A percentile compares a stretch with the other conserved stretches of the same genome.
phyloP scores from a whole-genome alignment of 2,329 filamentous ascomycete genomes.

The Nigrospora sphaerica region DNA sequence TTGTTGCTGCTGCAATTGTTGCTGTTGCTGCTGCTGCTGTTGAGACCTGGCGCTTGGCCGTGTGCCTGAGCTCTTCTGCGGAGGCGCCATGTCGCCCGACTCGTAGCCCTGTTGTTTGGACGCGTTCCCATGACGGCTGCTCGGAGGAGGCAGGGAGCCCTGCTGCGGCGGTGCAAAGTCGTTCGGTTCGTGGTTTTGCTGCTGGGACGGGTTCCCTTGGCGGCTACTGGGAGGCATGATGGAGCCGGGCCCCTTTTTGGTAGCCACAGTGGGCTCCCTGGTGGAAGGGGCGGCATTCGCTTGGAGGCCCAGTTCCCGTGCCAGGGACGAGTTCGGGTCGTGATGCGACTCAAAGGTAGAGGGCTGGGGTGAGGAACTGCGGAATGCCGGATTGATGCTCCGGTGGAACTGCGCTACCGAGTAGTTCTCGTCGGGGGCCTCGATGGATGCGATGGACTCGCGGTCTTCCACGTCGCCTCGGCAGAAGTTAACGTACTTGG shows the following conservation, averaged over 20 bases:
- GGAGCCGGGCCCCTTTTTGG: slow-evolving; percentile 36
- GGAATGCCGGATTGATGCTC: slow-evolving; percentile 90
- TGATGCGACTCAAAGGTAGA: slow-evolving; percentile 90
- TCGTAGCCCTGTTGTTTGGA: neutral
- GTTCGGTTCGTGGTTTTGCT: slow-evolving; percentile 25
- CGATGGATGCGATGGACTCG: slow-evolving; percentile 67
- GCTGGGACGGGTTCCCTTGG: slow-evolving; percentile 12
- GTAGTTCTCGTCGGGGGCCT: slow-evolving; percentile 67
- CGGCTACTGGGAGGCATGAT: slow-evolving; percentile 14
- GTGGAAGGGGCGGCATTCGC: slow-evolving; percentile 36
- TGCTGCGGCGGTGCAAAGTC: neutral
- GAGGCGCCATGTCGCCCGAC: neutral
- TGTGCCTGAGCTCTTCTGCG: too few species aligned
- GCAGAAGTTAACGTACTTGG: slow-evolving; percentile 98
- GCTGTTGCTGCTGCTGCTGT: too few species aligned
- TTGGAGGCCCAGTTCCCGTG: slow-evolving; percentile 59
- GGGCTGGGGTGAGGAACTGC: slow-evolving; percentile 92
- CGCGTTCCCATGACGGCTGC: neutral
- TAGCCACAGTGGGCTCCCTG: slow-evolving; percentile 43
- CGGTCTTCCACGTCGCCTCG: slow-evolving; percentile 78
- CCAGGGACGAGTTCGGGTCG: slow-evolving; percentile 70
- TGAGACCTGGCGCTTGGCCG: too few species aligned
- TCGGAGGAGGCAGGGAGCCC: neutral
- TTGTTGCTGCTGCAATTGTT: too few species aligned
- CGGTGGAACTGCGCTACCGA: slow-evolving; percentile 94